Percentiles rank a stretch among this genome's conserved stretches.
Evolutionary conservation across 108 stramenopile genomes (phyloP).

Genomic region (Nitzschia sp.): DNA sequence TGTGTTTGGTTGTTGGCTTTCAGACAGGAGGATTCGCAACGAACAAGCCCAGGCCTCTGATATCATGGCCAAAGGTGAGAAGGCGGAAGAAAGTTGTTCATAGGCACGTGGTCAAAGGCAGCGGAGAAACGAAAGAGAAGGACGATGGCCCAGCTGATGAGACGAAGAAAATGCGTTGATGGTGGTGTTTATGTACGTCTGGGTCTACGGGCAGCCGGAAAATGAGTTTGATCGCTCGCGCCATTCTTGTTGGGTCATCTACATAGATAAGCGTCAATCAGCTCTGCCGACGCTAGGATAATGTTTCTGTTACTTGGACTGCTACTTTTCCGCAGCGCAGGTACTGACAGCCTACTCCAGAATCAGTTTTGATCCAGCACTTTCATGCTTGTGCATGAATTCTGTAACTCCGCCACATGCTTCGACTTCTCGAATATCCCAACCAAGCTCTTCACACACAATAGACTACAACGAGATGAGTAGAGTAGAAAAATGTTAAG

Average conservation of each 20-base stretch:
- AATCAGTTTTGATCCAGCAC: conserved; percentile 59
- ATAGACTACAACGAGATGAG: too few relatives aligned
- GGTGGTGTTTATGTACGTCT: too few relatives aligned
- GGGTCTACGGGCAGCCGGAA: too few relatives aligned
- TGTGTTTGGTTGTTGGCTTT: conserved; percentile 62
- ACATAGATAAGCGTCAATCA: too few relatives aligned
- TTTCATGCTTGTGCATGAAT: conserved; percentile 78
- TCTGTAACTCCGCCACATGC: conserved; percentile 68
- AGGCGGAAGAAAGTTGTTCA: conserved; percentile 47
- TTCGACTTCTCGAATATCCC: conserved; percentile 73
- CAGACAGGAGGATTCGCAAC: conserved; percentile 57
- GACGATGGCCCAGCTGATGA: not conserved
- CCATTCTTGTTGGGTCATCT: too few relatives aligned
- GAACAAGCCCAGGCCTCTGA: conserved; percentile 23
- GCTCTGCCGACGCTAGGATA: too few relatives aligned
- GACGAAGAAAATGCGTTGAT: conserved; percentile 1
- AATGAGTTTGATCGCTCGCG: too few relatives aligned
- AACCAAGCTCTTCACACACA: conserved; percentile 79
- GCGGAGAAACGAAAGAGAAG: conserved; percentile 21
- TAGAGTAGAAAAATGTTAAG: too few relatives aligned
- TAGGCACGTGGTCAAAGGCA: conserved; percentile 33
- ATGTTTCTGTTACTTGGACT: too few relatives aligned
- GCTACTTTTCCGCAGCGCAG: too few relatives aligned
- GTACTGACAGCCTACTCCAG: conserved; percentile 43
- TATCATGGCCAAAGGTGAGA: conserved; percentile 59